Conservation (phyloP, 2,329 filamentous ascomycete species). For the Penicillium sp. region DNA sequence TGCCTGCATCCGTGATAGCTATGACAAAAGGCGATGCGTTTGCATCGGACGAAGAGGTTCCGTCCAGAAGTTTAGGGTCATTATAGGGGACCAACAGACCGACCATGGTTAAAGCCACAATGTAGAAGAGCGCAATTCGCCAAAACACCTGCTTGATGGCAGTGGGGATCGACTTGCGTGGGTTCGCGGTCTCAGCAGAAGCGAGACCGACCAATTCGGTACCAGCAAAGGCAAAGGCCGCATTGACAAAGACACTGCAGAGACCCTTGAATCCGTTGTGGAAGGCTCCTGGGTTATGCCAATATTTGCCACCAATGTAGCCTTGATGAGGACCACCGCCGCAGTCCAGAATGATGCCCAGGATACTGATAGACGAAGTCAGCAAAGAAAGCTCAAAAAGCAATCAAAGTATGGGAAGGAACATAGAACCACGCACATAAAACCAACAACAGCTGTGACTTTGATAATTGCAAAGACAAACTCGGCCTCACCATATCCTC, state of each 20-base stretch:
- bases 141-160: slow-evolving; percentile 94
- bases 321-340: slow-evolving; percentile 69
- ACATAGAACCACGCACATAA: slow-evolving; percentile 60
- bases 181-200: slow-evolving; percentile 56
- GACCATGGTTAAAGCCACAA: slow-evolving; percentile 75
- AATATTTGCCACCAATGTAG: slow-evolving; percentile 77
- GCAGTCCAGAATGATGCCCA: slow-evolving; percentile 80
- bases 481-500: slow-evolving; percentile 84
- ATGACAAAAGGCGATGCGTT: slow-evolving; percentile 90
- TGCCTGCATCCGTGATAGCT: slow-evolving; percentile 79
- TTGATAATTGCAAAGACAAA: slow-evolving; percentile 86
- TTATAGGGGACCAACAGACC: slow-evolving; percentile 76
- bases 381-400: neutral
- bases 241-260: slow-evolving; percentile 61
- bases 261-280: slow-evolving; percentile 66
- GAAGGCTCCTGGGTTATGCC: slow-evolving; percentile 71
- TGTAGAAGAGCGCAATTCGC: slow-evolving; percentile 87
- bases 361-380: slow-evolving; percentile 53
- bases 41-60: slow-evolving; percentile 58
- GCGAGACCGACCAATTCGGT: slow-evolving; percentile 61
- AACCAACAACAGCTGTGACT: slow-evolving; percentile 78
- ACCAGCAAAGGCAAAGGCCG: slow-evolving; percentile 60
- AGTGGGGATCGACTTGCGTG: slow-evolving; percentile 69
- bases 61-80: slow-evolving; percentile 60
- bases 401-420: slow-evolving; percentile 17